These are phyloP conservation scores for Cutaneotrichosporon mucoides DNA, from an alignment of 1,284 basidiomycete genomes.

Conservation along the genomic window DNA sequence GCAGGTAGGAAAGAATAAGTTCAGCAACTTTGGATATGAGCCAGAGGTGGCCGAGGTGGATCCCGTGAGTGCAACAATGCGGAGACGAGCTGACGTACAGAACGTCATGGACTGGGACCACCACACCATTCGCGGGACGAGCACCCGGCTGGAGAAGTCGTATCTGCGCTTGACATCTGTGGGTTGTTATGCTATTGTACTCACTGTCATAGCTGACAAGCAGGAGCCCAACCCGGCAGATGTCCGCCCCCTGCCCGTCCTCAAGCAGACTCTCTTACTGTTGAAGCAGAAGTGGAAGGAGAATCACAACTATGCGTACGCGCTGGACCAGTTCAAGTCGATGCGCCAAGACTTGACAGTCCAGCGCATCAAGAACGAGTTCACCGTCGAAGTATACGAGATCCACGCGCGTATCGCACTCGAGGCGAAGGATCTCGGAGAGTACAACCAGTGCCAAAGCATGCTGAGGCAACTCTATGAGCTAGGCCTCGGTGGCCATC, in stretches of 20 bases:
- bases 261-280: constrained; percentile 79
- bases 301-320: constrained; percentile 77
- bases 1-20: constrained; percentile 38
- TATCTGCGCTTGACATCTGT: constrained; percentile 93
- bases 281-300: constrained; percentile 86
- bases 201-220: not conserved
- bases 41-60: constrained; percentile 46
- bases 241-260: constrained; percentile 81
- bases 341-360: constrained; percentile 96
- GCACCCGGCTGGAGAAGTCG: constrained; percentile 84
- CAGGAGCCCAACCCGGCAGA: constrained; percentile 92
- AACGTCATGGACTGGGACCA: constrained; percentile 97
- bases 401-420: constrained; percentile 96
- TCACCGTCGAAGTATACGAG: constrained; percentile 96
- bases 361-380: constrained; percentile 99
- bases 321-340: constrained; percentile 97
- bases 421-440: constrained; percentile 94
- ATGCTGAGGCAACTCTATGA: constrained; percentile 88
- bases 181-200: constrained; percentile 37
- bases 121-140: constrained; percentile 89
- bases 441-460: constrained; percentile 97
- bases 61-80: constrained; percentile 42
- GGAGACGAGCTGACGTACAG: constrained; percentile 50
- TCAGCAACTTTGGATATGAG: constrained; percentile 39
- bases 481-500: constrained; percentile 81